These are phyloP conservation scores for Phytophthora pistaciae DNA, from an alignment of 352 stramenopile species.

Conservation along the genomic window DNA sequence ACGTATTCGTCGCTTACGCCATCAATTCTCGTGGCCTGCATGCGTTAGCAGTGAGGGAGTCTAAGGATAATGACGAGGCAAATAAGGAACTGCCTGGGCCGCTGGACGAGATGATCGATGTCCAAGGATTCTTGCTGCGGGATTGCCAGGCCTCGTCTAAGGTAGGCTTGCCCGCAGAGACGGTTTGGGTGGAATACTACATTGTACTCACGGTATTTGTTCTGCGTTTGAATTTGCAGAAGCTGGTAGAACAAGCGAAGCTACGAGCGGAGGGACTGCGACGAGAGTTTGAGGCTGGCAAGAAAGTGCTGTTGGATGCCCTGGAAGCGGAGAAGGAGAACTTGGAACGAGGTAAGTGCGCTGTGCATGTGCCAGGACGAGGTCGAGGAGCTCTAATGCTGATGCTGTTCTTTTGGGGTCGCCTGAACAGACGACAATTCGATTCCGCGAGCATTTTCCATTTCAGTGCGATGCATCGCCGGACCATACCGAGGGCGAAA, in stretches of 20 bases:
- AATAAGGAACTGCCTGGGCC: conserved; percentile 9
- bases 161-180: conserved; percentile 16
- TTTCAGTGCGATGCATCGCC: conserved; percentile 58
- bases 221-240: conserved; percentile 35
- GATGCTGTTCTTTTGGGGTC: background rate
- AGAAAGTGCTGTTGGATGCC: conserved; percentile 60
- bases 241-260: conserved; percentile 69
- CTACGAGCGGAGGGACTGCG: conserved; percentile 53
- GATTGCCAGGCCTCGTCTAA: conserved; percentile 55
- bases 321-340: conserved; percentile 75
- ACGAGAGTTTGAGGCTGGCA: conserved; percentile 60
- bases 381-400: background rate
- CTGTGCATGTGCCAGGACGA: background rate
- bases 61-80: background rate
- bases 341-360: conserved; percentile 34
- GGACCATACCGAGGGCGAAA: conserved; percentile 71
- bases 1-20: background rate
- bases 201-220: conserved; percentile 4
- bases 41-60: conserved; percentile 10
- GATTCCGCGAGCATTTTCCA: conserved; percentile 47
- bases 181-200: background rate
- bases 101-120: conserved; percentile 43
- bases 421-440: conserved; percentile 26
- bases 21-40: background rate
- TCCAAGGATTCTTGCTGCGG: conserved; percentile 56